Base-by-base conservation (phyloP, 306 rosid genomes). In the Citrullus mucosospermus region DNA sequence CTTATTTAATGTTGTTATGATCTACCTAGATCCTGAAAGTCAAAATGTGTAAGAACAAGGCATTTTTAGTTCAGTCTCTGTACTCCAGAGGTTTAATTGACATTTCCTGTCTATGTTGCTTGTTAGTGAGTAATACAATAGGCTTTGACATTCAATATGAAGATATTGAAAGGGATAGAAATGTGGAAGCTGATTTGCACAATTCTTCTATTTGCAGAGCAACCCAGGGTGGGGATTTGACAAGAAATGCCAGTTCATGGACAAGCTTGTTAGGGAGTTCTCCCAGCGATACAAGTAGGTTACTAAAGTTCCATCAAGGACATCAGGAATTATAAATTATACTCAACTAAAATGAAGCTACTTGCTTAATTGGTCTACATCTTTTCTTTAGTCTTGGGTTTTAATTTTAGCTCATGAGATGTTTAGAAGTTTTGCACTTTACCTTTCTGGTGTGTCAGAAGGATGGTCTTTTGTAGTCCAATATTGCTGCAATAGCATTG, bases 161-260 rank as follows among this genome's bases (percentile, higher is more conserved):
- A 44, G 11, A 43, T 39, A 13, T 41, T 34, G 3, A 17, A 32
- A 38, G 48, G 41, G 48, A 65, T 36, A 65, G 28, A 67, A 39
- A 38, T 38, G 14, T 30, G 75, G 54, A 41, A 44, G 65, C 50
- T 75, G 61, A 66, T 62, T 65, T 77, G 54, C 16, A 55, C 11
- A 51, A 46, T 34, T 18, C 51, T 20, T 8, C 77, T 9, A 44
- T 82, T 63, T 85, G 88, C 90, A 93, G 98, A 92, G 96, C 87
- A 95, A 95, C 84, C 92, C 97, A 38, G 92, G 97, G 17, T 92
- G 98, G 97, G 96, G 93, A 84, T 92, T 88, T 81, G 88, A 90
- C 89, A 87, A 79, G 90, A 94, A 92, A 85, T 92, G 92, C 80
- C 93, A 89, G 82, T 89, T 90, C 89, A 92, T 94, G 97, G 95